Evolutionary conservation across 441 rosid genomes (phyloP).

Genomic region (Pelargonium australe): DNA sequence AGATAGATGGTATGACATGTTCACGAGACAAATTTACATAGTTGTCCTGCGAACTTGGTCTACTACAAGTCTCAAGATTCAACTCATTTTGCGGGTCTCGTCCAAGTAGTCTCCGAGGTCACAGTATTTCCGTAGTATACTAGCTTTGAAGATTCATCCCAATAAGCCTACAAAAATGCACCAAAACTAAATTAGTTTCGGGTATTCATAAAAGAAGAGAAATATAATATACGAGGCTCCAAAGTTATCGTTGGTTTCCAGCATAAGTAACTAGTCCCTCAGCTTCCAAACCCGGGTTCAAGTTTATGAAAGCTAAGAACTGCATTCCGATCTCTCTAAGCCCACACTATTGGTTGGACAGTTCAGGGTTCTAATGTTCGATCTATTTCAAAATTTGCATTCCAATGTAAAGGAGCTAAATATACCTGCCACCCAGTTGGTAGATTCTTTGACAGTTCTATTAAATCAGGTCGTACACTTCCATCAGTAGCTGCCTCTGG

Average conservation of each 20-base stretch:
- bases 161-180: slow-evolving; percentile 15
- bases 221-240: background rate
- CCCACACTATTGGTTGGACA: background rate
- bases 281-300: background rate
- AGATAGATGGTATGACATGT: too few species aligned
- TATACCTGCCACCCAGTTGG: slow-evolving; percentile 70
- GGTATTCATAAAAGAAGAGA: background rate
- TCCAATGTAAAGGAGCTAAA: background rate
- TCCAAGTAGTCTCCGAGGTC: slow-evolving; percentile 26
- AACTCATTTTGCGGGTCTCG: slow-evolving; percentile 18
- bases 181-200: background rate
- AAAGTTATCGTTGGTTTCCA: background rate
- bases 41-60: too few species aligned
- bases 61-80: background rate
- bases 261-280: background rate
- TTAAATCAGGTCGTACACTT: slow-evolving; percentile 39
- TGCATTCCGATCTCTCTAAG: background rate
- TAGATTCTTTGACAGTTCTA: slow-evolving; percentile 39
- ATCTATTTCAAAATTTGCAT: background rate
- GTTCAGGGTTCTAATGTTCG: background rate
- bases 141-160: slow-evolving; percentile 28
- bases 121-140: slow-evolving; percentile 21
- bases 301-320: background rate
- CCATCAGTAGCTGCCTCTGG: slow-evolving; percentile 22
- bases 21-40: too few species aligned